Base-by-base conservation (phyloP, 768 basidiomycete genomes). In the Suillus clintonianus region DNA sequence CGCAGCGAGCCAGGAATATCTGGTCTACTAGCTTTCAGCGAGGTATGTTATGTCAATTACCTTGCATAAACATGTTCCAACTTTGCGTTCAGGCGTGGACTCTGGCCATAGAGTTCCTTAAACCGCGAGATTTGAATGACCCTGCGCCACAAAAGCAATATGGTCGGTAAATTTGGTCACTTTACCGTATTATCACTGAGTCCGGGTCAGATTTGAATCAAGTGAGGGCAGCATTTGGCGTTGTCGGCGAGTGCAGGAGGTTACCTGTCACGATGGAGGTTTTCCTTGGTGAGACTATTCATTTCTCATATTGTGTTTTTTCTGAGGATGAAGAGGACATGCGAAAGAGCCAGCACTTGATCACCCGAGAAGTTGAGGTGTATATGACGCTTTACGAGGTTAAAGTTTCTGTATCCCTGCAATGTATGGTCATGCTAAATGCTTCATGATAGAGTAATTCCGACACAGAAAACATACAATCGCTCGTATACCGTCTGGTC, bases 301-400 rank as follows among this genome's bases (percentile, higher is more conserved):
- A 42, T 56, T 39, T 45, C 36, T 13, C 32, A 27, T 58, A 36
- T 13, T 47, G 27, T 32, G 41, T 42, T 27, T 15, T 41, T 37
- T 7, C 56, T 57, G 39, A 57, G 11, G 5, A 60, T 34, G 43
- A 57, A 93, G 92, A 92, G 71, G 82, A 87, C 68, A 77, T 93
- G 70, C 81, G 87, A 27, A 80, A 83, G 65, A 80, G 82, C 47
- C 89, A 85, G 60, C 68, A 85, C 71, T 72, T 90, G 41, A 82
- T 94, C 54, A 79, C 82, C 27, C 74, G 71, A n/a, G 90, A 94
- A 57, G 85, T 93, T 30, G 69, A 80, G 19, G 72, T 72, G 30
- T 83, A 82, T 67, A 87, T 93, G 83, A 66, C 72, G 15, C 79
- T 83, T 48, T 92, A 89, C 67, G 84, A 91, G 76, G 91, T 90